phyloP scores from a whole-genome alignment of 2,329 filamentous ascomycete species.

The Alternaria atra region DNA sequence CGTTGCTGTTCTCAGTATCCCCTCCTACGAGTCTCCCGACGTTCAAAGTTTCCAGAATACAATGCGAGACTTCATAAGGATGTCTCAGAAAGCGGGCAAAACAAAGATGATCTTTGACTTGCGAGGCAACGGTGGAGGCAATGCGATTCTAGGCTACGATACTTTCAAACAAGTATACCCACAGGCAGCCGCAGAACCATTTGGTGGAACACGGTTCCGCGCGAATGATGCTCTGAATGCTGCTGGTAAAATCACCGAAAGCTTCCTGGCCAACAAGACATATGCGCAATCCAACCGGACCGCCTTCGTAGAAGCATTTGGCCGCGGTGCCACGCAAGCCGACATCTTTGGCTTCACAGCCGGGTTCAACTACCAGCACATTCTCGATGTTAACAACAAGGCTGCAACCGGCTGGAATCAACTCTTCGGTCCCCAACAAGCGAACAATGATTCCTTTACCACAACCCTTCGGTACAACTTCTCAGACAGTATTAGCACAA shows the following conservation, averaged over 20 bases:
- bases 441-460: slow-evolving; percentile 49
- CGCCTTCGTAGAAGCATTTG: slow-evolving; percentile 39
- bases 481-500: slow-evolving; percentile 41
- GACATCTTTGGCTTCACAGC: slow-evolving; percentile 38
- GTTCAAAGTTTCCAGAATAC: slow-evolving; percentile 50
- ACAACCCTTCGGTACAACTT: slow-evolving; percentile 50
- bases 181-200: slow-evolving; percentile 49
- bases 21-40: slow-evolving; percentile 49
- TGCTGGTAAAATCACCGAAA: slow-evolving; percentile 44
- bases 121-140: slow-evolving; percentile 68
- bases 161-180: slow-evolving; percentile 66
- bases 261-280: slow-evolving; percentile 42
- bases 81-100: slow-evolving; percentile 59
- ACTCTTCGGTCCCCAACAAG: slow-evolving; percentile 47
- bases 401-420: slow-evolving; percentile 46
- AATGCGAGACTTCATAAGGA: slow-evolving; percentile 58
- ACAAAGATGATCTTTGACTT: slow-evolving; percentile 72
- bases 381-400: slow-evolving; percentile 42
- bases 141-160: slow-evolving; percentile 52
- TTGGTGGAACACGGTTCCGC: slow-evolving; percentile 58
- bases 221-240: slow-evolving; percentile 53
- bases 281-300: slow-evolving; percentile 41
- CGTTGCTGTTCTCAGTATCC: slow-evolving; percentile 58
- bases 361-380: slow-evolving; percentile 46
- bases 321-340: slow-evolving; percentile 24